phyloP scores from a whole-genome alignment of 108 stramenopile species.

The Skeletonema tropicum region DNA sequence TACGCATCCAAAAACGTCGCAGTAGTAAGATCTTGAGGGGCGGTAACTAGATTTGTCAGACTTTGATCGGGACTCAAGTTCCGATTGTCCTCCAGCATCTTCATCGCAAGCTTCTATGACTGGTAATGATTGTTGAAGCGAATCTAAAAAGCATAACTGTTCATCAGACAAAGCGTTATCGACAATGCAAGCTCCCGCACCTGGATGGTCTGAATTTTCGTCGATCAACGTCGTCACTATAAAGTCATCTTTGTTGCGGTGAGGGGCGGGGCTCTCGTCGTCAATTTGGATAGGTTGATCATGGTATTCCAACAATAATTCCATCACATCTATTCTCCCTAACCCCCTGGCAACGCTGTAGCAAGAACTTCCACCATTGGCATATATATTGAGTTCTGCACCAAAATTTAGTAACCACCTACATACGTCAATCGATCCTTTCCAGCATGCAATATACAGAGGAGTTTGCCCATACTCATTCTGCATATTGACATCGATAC shows the following conservation, averaged over 20 bases:
- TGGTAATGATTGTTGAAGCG: conserved; percentile 56
- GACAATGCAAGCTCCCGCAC: conserved; percentile 76
- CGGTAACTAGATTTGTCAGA: conserved; percentile 28
- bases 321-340: conserved; percentile 36
- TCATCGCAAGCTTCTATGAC: conserved; percentile 34
- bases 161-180: conserved; percentile 56
- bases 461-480: conserved; percentile 84
- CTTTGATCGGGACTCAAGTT: not conserved
- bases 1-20: conserved; percentile 56
- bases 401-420: conserved; percentile 59
- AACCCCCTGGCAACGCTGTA: conserved; percentile 31
- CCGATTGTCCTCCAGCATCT: not conserved
- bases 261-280: too few species aligned
- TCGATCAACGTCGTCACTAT: conserved; percentile 57
- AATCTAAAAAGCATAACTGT: conserved; percentile 44
- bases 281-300: not conserved
- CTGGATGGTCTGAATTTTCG: conserved; percentile 59
- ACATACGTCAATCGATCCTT: conserved; percentile 52
- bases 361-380: conserved; percentile 68
- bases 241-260: not conserved
- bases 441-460: conserved; percentile 77
- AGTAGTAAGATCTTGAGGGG: conserved; percentile 68
- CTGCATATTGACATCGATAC: conserved; percentile 65
- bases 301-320: conserved; percentile 15
- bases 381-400: conserved; percentile 49